Conservation (phyloP, 352 stramenopile species). For the Phytophthora hybrid region DNA sequence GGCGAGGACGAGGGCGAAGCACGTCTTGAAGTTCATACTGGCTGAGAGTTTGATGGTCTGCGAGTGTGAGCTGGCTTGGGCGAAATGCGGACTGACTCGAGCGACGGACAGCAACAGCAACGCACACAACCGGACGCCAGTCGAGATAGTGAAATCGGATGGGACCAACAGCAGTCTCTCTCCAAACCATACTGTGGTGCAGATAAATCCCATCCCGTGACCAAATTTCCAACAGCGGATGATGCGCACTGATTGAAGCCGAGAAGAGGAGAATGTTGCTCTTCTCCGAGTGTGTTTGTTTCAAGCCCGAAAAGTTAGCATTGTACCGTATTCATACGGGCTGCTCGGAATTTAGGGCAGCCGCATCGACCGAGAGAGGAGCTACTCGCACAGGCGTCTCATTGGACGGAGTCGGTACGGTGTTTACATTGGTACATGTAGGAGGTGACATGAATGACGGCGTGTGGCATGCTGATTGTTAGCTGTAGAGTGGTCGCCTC, state of each 20-base stretch:
- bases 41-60: conserved; percentile 3
- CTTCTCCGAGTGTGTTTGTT: not conserved
- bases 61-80: conserved; percentile 1
- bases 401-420: too few species aligned
- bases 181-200: conserved; percentile 17
- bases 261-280: not conserved
- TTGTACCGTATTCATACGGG: not conserved
- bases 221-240: not conserved
- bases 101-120: conserved; percentile 6
- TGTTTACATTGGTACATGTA: too few species aligned
- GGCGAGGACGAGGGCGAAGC: conserved; percentile 23
- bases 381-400: too few species aligned
- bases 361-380: not conserved
- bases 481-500: too few species aligned
- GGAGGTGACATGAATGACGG: too few species aligned
- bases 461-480: too few species aligned
- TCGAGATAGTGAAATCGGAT: conserved; percentile 22
- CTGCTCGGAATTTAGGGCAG: too few species aligned
- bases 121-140: conserved; percentile 9
- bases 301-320: not conserved
- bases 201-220: conserved; percentile 23
- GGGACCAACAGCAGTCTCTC: conserved; percentile 19
- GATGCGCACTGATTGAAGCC: not conserved
- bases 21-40: conserved; percentile 40
- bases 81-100: conserved; percentile 36